Conservation (phyloP, 2,329 filamentous ascomycete genomes). For the Cladosporium austrohemisphaericum region DNA sequence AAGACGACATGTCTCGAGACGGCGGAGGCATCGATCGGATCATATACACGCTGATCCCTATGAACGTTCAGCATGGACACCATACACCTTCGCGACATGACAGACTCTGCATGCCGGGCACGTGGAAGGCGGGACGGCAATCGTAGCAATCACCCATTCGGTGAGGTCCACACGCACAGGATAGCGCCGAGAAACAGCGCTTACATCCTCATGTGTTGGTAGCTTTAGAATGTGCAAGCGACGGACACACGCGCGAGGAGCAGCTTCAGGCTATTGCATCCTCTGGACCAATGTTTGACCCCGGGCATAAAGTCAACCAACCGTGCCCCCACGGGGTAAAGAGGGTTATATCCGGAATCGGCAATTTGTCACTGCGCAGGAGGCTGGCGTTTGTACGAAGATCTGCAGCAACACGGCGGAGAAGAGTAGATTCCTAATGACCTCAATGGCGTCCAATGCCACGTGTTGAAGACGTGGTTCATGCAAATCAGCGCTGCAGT, state of each 20-base stretch:
- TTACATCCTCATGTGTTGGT: constrained; percentile 1
- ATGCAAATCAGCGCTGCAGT: no score
- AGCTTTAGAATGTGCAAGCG: constrained; percentile 6
- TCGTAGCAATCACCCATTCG: neutral
- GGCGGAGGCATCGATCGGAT: neutral
- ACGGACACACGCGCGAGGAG: neutral
- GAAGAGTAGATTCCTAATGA: no score
- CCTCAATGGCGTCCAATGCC: no score
- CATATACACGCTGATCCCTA: constrained; percentile 6
- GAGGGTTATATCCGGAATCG: no score
- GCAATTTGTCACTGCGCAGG: no score
- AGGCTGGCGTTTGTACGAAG: no score
- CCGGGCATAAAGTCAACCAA: neutral
- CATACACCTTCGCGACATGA: neutral
- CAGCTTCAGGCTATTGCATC: neutral
- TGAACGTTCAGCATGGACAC: neutral
- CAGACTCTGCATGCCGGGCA: neutral
- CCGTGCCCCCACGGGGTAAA: neutral
- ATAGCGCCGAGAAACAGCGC: neutral
- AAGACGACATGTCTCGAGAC: neutral
- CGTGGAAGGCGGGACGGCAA: neutral
- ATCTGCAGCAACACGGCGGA: no score
- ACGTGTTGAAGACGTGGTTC: no score
- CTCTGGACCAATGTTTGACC: neutral
- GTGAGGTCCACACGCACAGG: neutral